Conservation (phyloP, 768 basidiomycete genomes). For the Chalciporus sphaerocephalus region DNA sequence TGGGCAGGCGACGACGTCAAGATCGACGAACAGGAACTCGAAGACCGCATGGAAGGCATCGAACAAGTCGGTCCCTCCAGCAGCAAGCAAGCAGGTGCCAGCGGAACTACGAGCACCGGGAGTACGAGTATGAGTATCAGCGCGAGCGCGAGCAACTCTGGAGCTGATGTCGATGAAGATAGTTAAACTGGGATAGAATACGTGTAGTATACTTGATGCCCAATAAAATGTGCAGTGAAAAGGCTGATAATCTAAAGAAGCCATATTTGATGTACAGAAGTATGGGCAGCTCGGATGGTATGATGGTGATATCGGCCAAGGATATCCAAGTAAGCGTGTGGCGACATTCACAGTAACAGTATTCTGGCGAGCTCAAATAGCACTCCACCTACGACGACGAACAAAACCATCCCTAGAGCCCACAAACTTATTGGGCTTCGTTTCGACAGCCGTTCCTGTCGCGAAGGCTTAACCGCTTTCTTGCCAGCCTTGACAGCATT, state of each 20-base stretch:
- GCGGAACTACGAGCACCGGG: conserved; percentile 40
- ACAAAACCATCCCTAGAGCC: conserved; percentile 69
- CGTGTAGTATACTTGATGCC: conserved; percentile 1
- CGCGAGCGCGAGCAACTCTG: conserved; percentile 44
- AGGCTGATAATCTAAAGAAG: conserved; percentile 5
- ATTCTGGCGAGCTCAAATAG: conserved; percentile 68
- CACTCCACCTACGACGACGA: conserved; percentile 80
- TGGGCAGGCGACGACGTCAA: conserved; percentile 89
- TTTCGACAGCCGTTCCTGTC: conserved; percentile 66
- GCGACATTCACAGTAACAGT: conserved; percentile 53
- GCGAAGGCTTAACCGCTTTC: conserved; percentile 67
- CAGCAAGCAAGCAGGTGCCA: conserved; percentile 19
- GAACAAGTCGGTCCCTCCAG: conserved; percentile 37
- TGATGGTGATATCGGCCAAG: background rate
- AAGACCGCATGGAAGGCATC: conserved; percentile 74
- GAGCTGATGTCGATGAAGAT: conserved; percentile 43
- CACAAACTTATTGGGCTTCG: conserved; percentile 71
- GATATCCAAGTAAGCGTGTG: background rate
- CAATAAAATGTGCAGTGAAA: conserved; percentile 12
- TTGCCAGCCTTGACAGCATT: conserved; percentile 69
- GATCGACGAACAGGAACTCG: conserved; percentile 81
- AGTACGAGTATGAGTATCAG: conserved; percentile 64
- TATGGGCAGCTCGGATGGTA: background rate
- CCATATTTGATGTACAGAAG: conserved; percentile 3
- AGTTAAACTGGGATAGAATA: conserved; percentile 16